phyloP scores from a whole-genome alignment of 192 early-diverging fungal genomes.

The Coemansia sp. region DNA sequence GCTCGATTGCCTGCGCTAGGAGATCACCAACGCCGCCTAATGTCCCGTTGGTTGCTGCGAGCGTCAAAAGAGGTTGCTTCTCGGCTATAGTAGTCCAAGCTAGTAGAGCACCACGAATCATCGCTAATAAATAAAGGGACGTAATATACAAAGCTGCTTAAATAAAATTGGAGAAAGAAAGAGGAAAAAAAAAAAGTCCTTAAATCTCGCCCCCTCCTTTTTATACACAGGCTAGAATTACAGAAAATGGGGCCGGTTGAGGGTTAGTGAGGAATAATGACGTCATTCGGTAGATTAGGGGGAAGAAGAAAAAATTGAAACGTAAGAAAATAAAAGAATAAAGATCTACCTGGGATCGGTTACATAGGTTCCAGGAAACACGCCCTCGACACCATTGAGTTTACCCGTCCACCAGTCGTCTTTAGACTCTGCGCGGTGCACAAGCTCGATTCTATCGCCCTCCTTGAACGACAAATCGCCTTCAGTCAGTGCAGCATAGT shows the following conservation, averaged over 20 bases:
- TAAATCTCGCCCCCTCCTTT: no score
- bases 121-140: background rate
- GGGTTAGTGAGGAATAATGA: background rate
- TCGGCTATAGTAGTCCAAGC: constrained; percentile 48
- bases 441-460: constrained; percentile 71
- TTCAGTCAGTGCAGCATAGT: constrained; percentile 72
- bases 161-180: background rate
- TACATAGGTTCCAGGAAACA: constrained; percentile 72
- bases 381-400: constrained; percentile 63
- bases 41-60: constrained; percentile 68
- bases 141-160: background rate
- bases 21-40: constrained; percentile 67
- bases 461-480: constrained; percentile 75
- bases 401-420: constrained; percentile 87
- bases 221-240: background rate
- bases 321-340: background rate
- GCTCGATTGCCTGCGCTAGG: constrained; percentile 63
- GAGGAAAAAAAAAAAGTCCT: background rate
- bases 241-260: background rate
- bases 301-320: constrained; percentile 1
- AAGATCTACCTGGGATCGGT: constrained; percentile 32
- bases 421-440: constrained; percentile 59
- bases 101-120: constrained; percentile 1
- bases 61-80: constrained; percentile 63
- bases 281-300: background rate